Evolutionary conservation across 2,329 filamentous ascomycete species (phyloP).

Genomic region (Pseudonectria foliicola): DNA sequence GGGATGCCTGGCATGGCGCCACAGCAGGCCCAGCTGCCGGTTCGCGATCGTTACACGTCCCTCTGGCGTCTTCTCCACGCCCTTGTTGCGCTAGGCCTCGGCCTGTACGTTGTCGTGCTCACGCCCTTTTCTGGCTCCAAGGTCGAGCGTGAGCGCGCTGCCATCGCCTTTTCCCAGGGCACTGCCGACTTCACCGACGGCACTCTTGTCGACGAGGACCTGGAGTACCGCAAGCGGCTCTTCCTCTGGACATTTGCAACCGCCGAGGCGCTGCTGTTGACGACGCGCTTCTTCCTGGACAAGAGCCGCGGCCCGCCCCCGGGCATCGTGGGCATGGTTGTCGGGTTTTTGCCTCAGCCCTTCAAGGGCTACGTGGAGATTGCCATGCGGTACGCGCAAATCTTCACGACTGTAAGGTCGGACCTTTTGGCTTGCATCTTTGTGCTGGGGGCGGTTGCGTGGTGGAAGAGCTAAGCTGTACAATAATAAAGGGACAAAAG

Average conservation of each 20-base stretch:
- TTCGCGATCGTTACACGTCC: constrained; percentile 31
- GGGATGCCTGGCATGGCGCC: constrained; percentile 35
- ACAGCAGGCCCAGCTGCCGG: constrained; percentile 27
- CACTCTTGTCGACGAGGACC: constrained; percentile 20
- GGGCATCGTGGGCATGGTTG: constrained; percentile 57
- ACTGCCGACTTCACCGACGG: constrained; percentile 13
- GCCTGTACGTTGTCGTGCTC: constrained; percentile 60
- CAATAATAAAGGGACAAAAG: not conserved
- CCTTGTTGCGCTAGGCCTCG: constrained; percentile 61
- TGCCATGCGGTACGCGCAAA: constrained; percentile 58
- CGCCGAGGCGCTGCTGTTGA: constrained; percentile 65
- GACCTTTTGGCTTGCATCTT: constrained; percentile 74
- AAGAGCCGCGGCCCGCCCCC: constrained; percentile 48
- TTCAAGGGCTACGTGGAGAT: constrained; percentile 55
- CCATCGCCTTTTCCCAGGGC: constrained; percentile 18
- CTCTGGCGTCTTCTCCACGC: constrained; percentile 71
- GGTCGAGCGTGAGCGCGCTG: constrained; percentile 45
- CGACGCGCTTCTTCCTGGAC: constrained; percentile 63
- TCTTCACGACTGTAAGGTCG: constrained; percentile 62
- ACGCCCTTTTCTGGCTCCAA: constrained; percentile 64
- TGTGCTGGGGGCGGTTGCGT: constrained; percentile 56
- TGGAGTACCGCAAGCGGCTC: constrained; percentile 26
- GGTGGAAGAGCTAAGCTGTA: constrained; percentile 26
- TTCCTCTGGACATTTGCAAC: constrained; percentile 81
- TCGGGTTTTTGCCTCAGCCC: constrained; percentile 59